Evolutionary conservation across 176 grass and related monocot genomes (phyloP), one percentile per base, ranked within the genome.

Genomic region (Hsuehochloa calcarea): DNA sequence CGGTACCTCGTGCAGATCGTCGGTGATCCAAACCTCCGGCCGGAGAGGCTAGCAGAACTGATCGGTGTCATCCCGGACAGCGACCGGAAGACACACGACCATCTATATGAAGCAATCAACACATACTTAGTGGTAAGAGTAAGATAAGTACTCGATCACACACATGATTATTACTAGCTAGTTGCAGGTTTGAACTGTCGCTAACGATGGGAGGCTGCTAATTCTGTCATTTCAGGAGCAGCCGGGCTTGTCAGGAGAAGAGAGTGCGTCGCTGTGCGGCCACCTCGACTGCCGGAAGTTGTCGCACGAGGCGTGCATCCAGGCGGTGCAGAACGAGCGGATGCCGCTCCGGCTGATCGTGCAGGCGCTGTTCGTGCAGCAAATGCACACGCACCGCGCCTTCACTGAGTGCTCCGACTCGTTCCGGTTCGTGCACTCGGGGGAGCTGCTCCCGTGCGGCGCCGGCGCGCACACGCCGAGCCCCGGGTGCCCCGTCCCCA

Each of bases 261-360:
- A 93, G 29, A 98, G 92, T 83, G 72, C 80, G 49, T 55, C 85
- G 45, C 58, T 98, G 34, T 95, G 91, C 73, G 78, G 74, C 6
- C 85, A 90, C 72, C 76, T 98, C 62, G 88, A 93, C 46, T 95
- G 93, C 67, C 91, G 90, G 72, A 95, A 93, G 75, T 80, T 98
- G 65, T 98, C 96, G 6, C 96, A 93, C 58, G 87, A 92, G 79
- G 75, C 84, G 25, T 93, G 96, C 83, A 85, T 98, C 62, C 83
- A 95, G 26, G 96, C 96, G 7, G 96, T 98, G 75, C 92, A 95
- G 71, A 95, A 98, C 82, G 91, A 95, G 65, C 85, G 89, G 71
- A 95, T 98, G 96, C 96, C 96, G 46, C 89, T 98, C 51, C 93
- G 93, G 10, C 64, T 98, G 15, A 95, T 98, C 75, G 90, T 98